Conservation (phyloP, 805 yeast species). For the Schizosaccharomyces japonicus region DNA sequence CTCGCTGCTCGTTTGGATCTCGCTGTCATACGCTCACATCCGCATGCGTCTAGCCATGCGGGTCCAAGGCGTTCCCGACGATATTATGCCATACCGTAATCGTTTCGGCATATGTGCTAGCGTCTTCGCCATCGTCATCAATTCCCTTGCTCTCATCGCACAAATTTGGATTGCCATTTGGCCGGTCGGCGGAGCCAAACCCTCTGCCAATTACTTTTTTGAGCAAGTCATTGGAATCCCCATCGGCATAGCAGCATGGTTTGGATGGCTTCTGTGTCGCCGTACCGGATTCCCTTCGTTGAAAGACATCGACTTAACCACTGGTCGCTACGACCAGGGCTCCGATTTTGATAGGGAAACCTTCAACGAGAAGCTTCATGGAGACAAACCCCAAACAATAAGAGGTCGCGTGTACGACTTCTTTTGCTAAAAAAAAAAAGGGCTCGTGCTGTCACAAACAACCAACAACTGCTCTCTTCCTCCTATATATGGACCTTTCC, state of each 20-base stretch:
- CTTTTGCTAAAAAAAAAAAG: too few species aligned
- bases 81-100: neutral
- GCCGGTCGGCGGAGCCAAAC: neutral
- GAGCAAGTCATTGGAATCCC: neutral
- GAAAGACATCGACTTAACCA: neutral
- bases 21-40: slow-evolving; percentile 43
- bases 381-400: too few species aligned
- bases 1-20: slow-evolving; percentile 59
- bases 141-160: neutral
- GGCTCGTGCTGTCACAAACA: too few species aligned
- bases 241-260: neutral
- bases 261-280: neutral
- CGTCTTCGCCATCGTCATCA: neutral
- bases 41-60: slow-evolving; percentile 41
- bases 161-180: neutral
- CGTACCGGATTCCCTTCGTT: neutral
- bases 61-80: slow-evolving; percentile 25
- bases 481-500: too few species aligned
- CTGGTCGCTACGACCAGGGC: too few species aligned
- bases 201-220: neutral
- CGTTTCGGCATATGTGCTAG: neutral
- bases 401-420: too few species aligned
- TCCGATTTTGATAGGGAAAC: too few species aligned
- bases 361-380: too few species aligned
- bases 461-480: too few species aligned